Percentiles rank a stretch among this genome's conserved stretches.
These are phyloP conservation scores for Wakefieldia striispora DNA, from an alignment of 768 basidiomycete genomes.

Conservation along the genomic window DNA sequence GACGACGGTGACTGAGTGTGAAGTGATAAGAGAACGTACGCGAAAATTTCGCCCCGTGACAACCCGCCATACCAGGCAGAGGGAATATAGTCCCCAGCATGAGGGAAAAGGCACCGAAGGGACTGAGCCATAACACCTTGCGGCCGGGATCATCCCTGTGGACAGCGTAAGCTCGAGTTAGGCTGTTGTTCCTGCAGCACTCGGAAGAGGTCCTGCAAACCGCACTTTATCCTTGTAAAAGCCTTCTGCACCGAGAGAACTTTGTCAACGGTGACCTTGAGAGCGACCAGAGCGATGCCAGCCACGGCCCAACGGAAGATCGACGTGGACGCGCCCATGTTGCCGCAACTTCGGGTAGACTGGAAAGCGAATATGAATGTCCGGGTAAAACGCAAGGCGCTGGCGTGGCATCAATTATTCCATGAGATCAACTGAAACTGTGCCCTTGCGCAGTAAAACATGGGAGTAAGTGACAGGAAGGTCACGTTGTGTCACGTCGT, in stretches of 20 bases:
- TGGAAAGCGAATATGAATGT: no score
- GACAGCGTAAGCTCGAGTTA: no score
- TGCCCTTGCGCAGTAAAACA: no score
- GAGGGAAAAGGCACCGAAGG: constrained; percentile 29
- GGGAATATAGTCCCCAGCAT: constrained; percentile 34
- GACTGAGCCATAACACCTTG: constrained; percentile 29
- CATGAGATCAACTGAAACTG: no score
- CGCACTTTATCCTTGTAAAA: constrained; percentile 20
- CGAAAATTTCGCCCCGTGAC: constrained; percentile 35
- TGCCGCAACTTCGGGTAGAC: no score
- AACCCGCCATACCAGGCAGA: constrained; percentile 31
- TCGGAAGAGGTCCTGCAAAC: neutral
- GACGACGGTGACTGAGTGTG: no score
- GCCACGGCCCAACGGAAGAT: constrained; percentile 10
- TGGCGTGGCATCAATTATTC: no score
- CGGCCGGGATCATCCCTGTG: constrained; percentile 21
- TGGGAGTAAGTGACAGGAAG: no score
- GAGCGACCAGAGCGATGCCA: constrained; percentile 3
- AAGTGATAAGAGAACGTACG: constrained; percentile 24
- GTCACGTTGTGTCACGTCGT: no score
- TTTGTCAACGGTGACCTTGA: constrained; percentile 11
- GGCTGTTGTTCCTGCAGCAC: neutral
- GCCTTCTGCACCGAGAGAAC: constrained; percentile 5
- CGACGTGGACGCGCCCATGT: neutral
- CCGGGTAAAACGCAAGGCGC: no score